Conservation (phyloP, 495 filamentous ascomycete genomes). For the Umbilicaria muhlenbergii region DNA sequence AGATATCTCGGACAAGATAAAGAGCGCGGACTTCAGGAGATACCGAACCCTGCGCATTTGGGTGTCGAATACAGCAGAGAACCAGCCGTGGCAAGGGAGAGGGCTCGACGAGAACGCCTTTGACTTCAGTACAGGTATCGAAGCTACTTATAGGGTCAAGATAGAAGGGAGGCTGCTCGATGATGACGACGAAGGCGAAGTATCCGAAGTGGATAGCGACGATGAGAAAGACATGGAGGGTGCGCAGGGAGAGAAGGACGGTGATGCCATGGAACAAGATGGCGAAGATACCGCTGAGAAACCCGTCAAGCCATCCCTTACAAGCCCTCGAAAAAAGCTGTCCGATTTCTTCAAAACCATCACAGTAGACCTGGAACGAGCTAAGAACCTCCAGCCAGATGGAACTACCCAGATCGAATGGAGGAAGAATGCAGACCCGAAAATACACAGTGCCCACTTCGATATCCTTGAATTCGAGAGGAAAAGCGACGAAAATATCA, state of each 20-base stretch:
- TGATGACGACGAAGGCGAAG: conserved; percentile 42
- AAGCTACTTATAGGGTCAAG: conserved; percentile 72
- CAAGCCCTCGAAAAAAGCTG: conserved; percentile 39
- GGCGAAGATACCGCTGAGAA: conserved; percentile 18
- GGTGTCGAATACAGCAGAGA: conserved; percentile 90
- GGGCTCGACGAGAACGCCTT: conserved; percentile 49
- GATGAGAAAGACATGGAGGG: conserved; percentile 32
- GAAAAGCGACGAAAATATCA: conserved; percentile 79
- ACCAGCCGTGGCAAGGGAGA: conserved; percentile 79
- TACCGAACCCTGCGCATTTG: conserved; percentile 80
- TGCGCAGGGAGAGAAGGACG: conserved; percentile 18
- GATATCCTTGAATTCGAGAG: conserved; percentile 86
- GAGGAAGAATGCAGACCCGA: conserved; percentile 44
- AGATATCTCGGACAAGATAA: conserved; percentile 70
- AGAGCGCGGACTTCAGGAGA: conserved; percentile 59
- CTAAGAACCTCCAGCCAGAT: conserved; percentile 32
- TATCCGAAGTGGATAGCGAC: conserved; percentile 38
- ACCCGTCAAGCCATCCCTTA: conserved; percentile 24
- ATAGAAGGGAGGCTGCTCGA: conserved; percentile 86
- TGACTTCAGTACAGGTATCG: conserved; percentile 53
- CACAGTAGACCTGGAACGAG: conserved; percentile 70
- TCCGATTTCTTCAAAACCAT: conserved; percentile 94
- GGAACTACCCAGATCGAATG: conserved; percentile 50
- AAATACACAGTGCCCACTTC: conserved; percentile 51
- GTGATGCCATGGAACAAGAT: conserved; percentile 44